Base-by-base conservation (phyloP, 2,329 filamentous ascomycete species). In the Aspergillus piperis region DNA sequence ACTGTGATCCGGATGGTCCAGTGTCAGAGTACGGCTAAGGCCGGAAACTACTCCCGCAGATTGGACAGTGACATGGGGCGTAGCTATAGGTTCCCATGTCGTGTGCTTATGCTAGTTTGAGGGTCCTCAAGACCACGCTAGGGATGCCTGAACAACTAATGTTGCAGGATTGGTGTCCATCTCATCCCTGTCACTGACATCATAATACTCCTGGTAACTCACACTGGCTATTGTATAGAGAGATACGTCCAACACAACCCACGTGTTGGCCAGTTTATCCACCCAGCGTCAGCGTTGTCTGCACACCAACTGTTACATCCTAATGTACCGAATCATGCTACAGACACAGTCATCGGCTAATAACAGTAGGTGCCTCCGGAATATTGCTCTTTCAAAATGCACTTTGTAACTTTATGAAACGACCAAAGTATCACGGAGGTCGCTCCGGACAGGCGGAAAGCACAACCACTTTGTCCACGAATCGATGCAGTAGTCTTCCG, bases 361-460 rank as follows among this genome's bases (percentile, higher is more conserved):
- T 23, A 10, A 13, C 30, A 5, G 11, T 17, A 36, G 36, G 36
- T 54, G 32, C 53, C 39, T 47, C 52, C 53, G 53, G 53, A 39
- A 55, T 55, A 36, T 55, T 55, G 21, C 53, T 55, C 19, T 55
- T 55, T 55, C 53, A 11, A 50, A 6, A 8, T n/a, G 13, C 8
- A 0, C n/a, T 23, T n/a, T 42, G 17, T 11, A 8, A 15, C n/a
- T 7, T 13, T n/a, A 15, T 36, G 53, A 55, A 47, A 47, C 39
- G 19, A 44, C 53, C 23, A 30, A 55, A 55, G 23, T 55, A 47
- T 30, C 39, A 55, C 53, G 53, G 39, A 55, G 39, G 25, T 5
- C 19, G 25, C 39, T 55, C 53, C 53, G 53, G 39, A 23, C 8
- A 13, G 25, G 36, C 39, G 25, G n/a, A 30, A 47, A 44, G n/a